Evolutionary conservation across 108 stramenopile genomes (phyloP).

Genomic region (Ochromonas danica): DNA sequence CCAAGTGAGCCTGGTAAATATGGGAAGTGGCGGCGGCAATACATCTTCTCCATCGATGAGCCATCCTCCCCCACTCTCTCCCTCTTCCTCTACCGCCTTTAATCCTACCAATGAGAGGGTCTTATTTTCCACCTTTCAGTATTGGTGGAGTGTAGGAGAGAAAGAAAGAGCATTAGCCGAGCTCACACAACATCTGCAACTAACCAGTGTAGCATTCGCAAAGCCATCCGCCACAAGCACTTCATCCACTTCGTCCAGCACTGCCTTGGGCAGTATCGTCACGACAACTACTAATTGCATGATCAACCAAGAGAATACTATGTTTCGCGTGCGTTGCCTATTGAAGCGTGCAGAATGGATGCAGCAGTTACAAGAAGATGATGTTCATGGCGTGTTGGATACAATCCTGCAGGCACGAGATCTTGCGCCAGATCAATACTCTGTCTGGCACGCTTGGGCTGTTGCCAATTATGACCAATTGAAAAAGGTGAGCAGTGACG

Average conservation of each 20-base stretch:
- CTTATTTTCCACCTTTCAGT: conserved; percentile 20
- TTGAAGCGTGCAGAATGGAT: conserved; percentile 32
- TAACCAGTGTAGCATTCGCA: not conserved
- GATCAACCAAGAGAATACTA: not conserved
- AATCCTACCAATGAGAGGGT: not conserved
- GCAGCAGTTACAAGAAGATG: not conserved
- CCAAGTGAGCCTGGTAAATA: not conserved
- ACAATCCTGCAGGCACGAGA: conserved; percentile 19
- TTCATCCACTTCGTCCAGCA: not conserved
- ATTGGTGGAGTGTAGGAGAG: conserved; percentile 27
- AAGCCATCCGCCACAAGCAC: not conserved
- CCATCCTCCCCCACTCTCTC: not conserved
- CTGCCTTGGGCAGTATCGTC: not conserved
- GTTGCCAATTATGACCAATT: conserved; percentile 31
- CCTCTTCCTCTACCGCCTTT: conserved; percentile 30
- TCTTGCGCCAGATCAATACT: conserved; percentile 20
- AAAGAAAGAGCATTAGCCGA: not conserved
- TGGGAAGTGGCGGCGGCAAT: not conserved
- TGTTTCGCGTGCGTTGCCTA: conserved; percentile 11
- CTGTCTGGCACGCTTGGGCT: conserved; percentile 37
- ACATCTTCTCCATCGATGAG: conserved; percentile 36
- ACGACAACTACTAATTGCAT: not conserved
- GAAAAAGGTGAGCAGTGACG: not conserved
- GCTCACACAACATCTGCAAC: not conserved
- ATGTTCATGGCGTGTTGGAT: conserved; percentile 2